phyloP scores from a whole-genome alignment of 257 asterid genomes.

The Paraleonurus japonicus region DNA sequence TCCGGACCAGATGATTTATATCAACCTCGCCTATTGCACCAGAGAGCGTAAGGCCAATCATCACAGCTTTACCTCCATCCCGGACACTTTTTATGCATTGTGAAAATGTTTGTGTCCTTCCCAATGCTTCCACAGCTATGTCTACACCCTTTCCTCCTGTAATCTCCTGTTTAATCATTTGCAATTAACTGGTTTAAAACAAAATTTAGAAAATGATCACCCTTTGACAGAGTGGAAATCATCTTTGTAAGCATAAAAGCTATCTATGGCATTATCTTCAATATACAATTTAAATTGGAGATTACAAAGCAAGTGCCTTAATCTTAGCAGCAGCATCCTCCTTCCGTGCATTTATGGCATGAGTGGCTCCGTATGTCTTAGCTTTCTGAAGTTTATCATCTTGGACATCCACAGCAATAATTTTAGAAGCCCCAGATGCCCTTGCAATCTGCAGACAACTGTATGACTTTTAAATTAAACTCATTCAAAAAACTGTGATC shows the following conservation, averaged over 20 bases:
- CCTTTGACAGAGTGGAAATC: not conserved
- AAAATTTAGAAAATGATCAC: not conserved
- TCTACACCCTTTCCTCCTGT: constrained; percentile 97
- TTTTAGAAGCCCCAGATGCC: constrained; percentile 97
- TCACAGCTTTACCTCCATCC: constrained; percentile 98
- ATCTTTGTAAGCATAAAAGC: constrained; percentile 3
- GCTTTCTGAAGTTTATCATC: constrained; percentile 94
- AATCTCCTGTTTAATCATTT: constrained; percentile 58
- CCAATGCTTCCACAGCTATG: constrained; percentile 93
- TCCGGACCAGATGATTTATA: constrained; percentile 91
- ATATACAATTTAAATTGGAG: not conserved
- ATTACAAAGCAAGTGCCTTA: constrained; percentile 39
- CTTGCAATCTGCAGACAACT: constrained; percentile 97
- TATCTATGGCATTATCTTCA: not conserved
- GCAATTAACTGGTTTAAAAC: not conserved
- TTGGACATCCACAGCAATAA: constrained; percentile 92
- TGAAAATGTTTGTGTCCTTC: constrained; percentile 72
- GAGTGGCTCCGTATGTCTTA: constrained; percentile 80
- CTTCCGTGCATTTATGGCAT: constrained; percentile 64
- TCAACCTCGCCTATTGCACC: constrained; percentile 95
- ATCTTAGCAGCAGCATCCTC: constrained; percentile 79
- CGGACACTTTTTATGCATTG: constrained; percentile 90
- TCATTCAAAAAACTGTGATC: constrained; percentile 17
- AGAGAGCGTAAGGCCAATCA: constrained; percentile 91
- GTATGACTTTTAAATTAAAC: constrained; percentile 39